A percentile compares a stretch with the other conserved stretches of the same genome.
These are phyloP conservation scores for Aspergillus sergii DNA, from an alignment of 2,329 filamentous ascomycete species.

Conservation along the genomic window DNA sequence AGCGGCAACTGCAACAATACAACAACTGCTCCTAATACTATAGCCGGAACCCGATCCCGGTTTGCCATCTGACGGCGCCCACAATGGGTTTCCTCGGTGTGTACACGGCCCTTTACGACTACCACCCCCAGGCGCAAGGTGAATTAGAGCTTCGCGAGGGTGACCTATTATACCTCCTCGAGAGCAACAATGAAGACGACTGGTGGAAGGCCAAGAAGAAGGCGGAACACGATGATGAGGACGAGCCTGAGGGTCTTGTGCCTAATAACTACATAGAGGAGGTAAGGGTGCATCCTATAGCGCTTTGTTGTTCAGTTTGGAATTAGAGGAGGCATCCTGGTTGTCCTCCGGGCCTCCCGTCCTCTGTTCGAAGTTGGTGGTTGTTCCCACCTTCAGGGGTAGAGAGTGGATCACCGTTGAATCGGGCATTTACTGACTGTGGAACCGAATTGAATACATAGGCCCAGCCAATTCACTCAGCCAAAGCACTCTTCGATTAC, in stretches of 20 bases:
- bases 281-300: conserved; percentile 57
- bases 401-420: conserved; percentile 2
- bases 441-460: conserved; percentile 36
- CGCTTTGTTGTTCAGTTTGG: not conserved
- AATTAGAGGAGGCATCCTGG: not conserved
- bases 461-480: conserved; percentile 68
- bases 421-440: conserved; percentile 5
- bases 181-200: conserved; percentile 76
- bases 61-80: conserved; percentile 17
- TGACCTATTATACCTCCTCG: conserved; percentile 84
- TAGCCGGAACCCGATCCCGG: conserved; percentile 11
- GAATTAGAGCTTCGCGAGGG: conserved; percentile 85
- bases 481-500: conserved; percentile 97
- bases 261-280: conserved; percentile 95
- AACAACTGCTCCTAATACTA: not conserved
- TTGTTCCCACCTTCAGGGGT: conserved; percentile 20
- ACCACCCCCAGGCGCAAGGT: conserved; percentile 80
- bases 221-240: conserved; percentile 78
- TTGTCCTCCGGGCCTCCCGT: not conserved
- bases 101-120: conserved; percentile 90
- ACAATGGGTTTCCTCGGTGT: conserved; percentile 89
- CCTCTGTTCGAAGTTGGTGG: not conserved
- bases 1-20: not conserved
- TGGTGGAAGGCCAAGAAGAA: conserved; percentile 99
- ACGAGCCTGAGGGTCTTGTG: conserved; percentile 86